Base-by-base conservation (phyloP, 345 rosid species). In the Melastoma malabathricum region DNA sequence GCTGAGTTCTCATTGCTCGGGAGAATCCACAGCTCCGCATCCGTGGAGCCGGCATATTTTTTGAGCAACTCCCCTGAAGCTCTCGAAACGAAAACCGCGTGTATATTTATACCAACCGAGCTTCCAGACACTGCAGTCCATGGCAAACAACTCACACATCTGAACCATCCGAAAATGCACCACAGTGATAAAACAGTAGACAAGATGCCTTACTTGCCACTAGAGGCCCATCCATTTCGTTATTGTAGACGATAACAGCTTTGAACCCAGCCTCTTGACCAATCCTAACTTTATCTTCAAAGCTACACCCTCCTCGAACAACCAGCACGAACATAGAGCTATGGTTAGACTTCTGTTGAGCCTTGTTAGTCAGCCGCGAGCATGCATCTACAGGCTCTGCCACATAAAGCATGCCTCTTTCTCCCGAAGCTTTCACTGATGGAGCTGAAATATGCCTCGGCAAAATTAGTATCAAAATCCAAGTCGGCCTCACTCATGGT, bases 361-460 rank as follows among this genome's bases (percentile, higher is more conserved):
- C 78, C 51, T 70, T 51, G 58, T 76, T 84, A 47, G 52, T 78
- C 66, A 92, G 64, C 46, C 56, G 66, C 4, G 75, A 64, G 64
- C 99, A 92, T 0, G 90, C 97, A 62, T 88, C 89, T 17, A 79
- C 64, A 46, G 99, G 99, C 60, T 75, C 70, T 2, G 86, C 94
- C 16, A 73, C 59, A 62, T 76, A 69, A 49, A 88, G 63, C 0
- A 59, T 50, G 34, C 99, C 99, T 48, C 75, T 66, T 60, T 65
- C 84, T 39, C 99, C 99, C 0, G 88, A 68, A 20, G 73, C 72
- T 59, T 70, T 72, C 52, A 88, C 64, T 92, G 74, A 61, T 4
- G 64, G 84, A 70, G 88, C 99, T 92, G 84, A 67, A 72, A 66
- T 20, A 22, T n/a, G 60, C 29, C 66, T 13, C 15, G 19, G 41